These are phyloP conservation scores for Penicillium parvum DNA, from an alignment of 495 filamentous ascomycete genomes.

Conservation along the genomic window DNA sequence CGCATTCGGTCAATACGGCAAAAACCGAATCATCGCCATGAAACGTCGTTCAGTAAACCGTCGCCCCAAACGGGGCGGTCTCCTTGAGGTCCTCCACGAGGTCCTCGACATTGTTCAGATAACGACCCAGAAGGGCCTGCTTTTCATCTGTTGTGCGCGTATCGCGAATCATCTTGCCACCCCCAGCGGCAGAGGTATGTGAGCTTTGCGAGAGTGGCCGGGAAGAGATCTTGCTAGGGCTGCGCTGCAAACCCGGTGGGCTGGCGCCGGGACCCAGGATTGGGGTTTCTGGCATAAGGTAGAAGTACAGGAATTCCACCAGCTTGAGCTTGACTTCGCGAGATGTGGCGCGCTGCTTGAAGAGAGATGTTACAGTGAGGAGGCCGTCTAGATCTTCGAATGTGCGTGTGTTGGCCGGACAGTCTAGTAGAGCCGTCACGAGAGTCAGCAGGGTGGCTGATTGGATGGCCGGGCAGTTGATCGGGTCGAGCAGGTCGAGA, in stretches of 20 bases:
- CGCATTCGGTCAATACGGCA: constrained; percentile 14
- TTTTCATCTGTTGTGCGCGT: constrained; percentile 83
- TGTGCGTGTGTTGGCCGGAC: constrained; percentile 78
- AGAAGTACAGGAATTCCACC: constrained; percentile 96
- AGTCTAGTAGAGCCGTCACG: constrained; percentile 79
- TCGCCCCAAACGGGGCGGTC: constrained; percentile 53
- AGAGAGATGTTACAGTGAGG: constrained; percentile 86
- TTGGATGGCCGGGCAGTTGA: constrained; percentile 88
- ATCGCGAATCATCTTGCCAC: constrained; percentile 34
- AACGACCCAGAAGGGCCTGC: constrained; percentile 72
- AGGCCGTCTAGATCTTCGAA: constrained; percentile 94
- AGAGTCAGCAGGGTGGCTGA: constrained; percentile 84
- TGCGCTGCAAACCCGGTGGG: constrained; percentile 56
- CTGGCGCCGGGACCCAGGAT: constrained; percentile 35
- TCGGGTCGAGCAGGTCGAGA: constrained; percentile 88
- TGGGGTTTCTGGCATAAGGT: constrained; percentile 88
- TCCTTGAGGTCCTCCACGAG: constrained; percentile 85
- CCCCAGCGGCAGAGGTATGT: constrained; percentile 28
- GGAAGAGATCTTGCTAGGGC: constrained; percentile 62
- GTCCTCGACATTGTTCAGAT: constrained; percentile 86
- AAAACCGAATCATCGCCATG: constrained; percentile 12
- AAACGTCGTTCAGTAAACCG: constrained; percentile 34
- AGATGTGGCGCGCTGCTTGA: constrained; percentile 76
- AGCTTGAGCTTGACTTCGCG: constrained; percentile 88
- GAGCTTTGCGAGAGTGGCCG: constrained; percentile 34